phyloP scores from a whole-genome alignment of 78 protist genomes.

The Dictyostelium intermedium region DNA sequence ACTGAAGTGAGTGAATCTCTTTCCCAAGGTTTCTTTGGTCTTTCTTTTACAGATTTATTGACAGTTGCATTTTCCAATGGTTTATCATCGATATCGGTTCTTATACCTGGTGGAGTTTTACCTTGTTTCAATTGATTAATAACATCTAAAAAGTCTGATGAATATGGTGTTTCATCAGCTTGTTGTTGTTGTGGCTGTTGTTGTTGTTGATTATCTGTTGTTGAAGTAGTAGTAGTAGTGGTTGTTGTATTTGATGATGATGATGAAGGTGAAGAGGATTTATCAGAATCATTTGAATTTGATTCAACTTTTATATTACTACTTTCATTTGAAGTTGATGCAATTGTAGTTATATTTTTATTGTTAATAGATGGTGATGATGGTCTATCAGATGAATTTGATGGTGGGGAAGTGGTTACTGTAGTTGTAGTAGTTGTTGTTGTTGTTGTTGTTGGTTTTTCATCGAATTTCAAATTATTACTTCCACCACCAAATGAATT shows the following conservation, averaged over 20 bases:
- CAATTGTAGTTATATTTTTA: background rate
- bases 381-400: background rate
- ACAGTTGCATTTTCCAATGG: constrained; percentile 46
- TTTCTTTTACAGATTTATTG: background rate
- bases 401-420: background rate
- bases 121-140: constrained; percentile 70
- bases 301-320: background rate
- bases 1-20: constrained; percentile 4
- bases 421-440: background rate
- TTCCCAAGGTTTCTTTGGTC: constrained; percentile 66
- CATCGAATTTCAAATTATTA: background rate
- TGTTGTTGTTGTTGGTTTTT: background rate
- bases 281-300: background rate
- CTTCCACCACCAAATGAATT: background rate
- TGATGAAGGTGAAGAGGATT: background rate
- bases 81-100: constrained; percentile 62
- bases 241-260: background rate
- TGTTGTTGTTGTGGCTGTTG: background rate
- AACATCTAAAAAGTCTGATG: constrained; percentile 41
- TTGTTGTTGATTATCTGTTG: background rate
- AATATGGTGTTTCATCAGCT: constrained; percentile 59
- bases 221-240: background rate
- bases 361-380: background rate
- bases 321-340: background rate
- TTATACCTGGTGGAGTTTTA: constrained; percentile 77